Evolutionary conservation across 1,284 basidiomycete genomes (phyloP), one percentile per base, ranked within the genome.

Genomic region (Austropuccinia psidii): DNA sequence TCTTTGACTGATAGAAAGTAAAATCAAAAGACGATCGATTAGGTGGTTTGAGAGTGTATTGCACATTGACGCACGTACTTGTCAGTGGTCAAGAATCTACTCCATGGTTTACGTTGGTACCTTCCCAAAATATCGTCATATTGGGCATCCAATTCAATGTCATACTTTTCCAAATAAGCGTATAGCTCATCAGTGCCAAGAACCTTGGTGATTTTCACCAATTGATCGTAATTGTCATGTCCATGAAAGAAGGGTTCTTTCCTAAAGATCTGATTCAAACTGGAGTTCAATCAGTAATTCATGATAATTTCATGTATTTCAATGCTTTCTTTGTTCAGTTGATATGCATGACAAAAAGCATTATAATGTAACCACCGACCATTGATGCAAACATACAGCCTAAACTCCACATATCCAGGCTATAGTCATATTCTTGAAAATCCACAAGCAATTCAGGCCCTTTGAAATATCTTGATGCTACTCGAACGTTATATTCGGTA

Each of bases 181-280:
- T 92, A 96, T 24, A 98, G 84, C 79, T 94, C 94, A 78, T 98
- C 95, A 5, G 95, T 98, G 24, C 95, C 95, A 66, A 98, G 85
- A 60, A 98, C 94, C 83, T 97, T 97, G 74, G 93, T 89, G 77
- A 98, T 98, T 84, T 97, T 98, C 79, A 98, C 95, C 61, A 98
- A 84, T 81, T 98, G 95, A 83, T 98, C 96, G 80, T 95, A 96
- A 82, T 98, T 98, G 83, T 98, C 94, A 81, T 97, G 94, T 15
- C 95, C 95, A 80, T 98, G 95, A 87, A 98, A 98, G 84, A 98
- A 96, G 15, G 95, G 95, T 80, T 98, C 95, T 83, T 98, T 98
- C 77, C 95, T 88, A 87, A 98, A 98, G 80, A 98, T 98, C 92
- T 95, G 78, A 50, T 49, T 29, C 37, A 39, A 49, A 33, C 67